These are phyloP conservation scores for Leccinum angustisporum DNA, from an alignment of 1,284 basidiomycete genomes.

Conservation along the genomic window DNA sequence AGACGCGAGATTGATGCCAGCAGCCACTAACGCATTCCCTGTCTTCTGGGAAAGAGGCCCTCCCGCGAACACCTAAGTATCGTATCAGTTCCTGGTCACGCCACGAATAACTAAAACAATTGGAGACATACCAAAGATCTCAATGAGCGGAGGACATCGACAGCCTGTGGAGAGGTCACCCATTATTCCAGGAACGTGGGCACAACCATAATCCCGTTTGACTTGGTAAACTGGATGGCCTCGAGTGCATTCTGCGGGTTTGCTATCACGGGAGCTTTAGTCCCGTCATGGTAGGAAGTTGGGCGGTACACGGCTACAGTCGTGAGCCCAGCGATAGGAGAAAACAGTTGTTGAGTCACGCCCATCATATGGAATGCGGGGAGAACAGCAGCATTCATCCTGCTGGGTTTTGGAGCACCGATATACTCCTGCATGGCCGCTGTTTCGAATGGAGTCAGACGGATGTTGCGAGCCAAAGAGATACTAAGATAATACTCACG, in stretches of 20 bases:
- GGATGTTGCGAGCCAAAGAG: neutral
- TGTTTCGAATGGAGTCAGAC: neutral
- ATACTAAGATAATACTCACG: conserved; percentile 10
- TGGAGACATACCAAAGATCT: conserved; percentile 18
- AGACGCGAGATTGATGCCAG: conserved; percentile 20
- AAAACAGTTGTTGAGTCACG: conserved; percentile 12
- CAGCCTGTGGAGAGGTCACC: neutral
- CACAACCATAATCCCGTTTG: conserved; percentile 11
- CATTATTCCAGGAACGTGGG: conserved; percentile 11
- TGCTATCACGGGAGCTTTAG: neutral
- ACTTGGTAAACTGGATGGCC: conserved; percentile 8
- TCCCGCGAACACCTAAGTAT: conserved; percentile 20
- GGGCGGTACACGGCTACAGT: conserved; percentile 15
- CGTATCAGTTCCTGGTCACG: neutral
- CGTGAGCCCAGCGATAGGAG: conserved; percentile 16
- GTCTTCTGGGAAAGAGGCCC: conserved; percentile 23
- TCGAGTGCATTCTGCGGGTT: conserved; percentile 23
- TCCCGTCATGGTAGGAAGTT: neutral
- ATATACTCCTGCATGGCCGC: conserved; percentile 12
- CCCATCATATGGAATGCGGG: conserved; percentile 26
- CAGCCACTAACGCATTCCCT: conserved; percentile 21
- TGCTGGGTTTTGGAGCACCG: conserved; percentile 1
- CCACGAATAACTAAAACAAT: neutral
- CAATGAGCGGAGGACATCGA: conserved; percentile 8
- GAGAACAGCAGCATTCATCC: conserved; percentile 10